Conservation (phyloP, 768 basidiomycete genomes). For the Gyrodon lividus region DNA sequence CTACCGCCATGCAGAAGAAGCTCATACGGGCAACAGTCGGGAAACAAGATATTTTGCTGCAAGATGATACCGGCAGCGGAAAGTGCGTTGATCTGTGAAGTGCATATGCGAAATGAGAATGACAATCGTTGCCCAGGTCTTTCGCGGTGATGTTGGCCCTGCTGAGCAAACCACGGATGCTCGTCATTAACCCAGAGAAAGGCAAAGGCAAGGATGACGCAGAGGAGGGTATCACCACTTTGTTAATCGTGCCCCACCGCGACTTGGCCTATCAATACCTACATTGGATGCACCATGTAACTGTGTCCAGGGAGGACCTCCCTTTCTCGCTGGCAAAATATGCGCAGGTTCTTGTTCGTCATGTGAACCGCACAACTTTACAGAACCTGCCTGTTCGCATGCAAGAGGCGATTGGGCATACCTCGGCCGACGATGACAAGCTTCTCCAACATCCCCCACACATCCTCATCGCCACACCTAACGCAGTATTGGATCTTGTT, state of each 20-base stretch:
- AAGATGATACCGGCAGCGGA: conserved; percentile 74
- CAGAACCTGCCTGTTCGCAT: conserved; percentile 25
- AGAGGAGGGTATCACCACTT: conserved; percentile 43
- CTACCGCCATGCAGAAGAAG: conserved; percentile 57
- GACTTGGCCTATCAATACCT: conserved; percentile 68
- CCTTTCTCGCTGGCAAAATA: conserved; percentile 41
- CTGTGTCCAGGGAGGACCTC: conserved; percentile 29
- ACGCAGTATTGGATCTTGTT: conserved; percentile 60
- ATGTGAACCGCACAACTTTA: conserved; percentile 31
- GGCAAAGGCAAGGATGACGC: conserved; percentile 18
- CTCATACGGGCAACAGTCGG: conserved; percentile 62
- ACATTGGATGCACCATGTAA: conserved; percentile 62
- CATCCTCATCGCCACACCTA: conserved; percentile 71
- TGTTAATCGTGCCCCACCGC: conserved; percentile 70
- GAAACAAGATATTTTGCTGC: conserved; percentile 61
- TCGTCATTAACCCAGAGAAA: conserved; percentile 13
- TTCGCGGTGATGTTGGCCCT: conserved; percentile 69
- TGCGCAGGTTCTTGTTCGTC: conserved; percentile 62
- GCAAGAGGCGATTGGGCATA: conserved; percentile 26
- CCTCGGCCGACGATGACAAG: conserved; percentile 32
- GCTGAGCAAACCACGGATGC: conserved; percentile 51
- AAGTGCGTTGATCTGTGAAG: conserved; percentile 50
- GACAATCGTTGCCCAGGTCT: conserved; percentile 45
- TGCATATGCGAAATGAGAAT: background rate
- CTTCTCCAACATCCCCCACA: conserved; percentile 52